These are phyloP conservation scores for Lyophyllum atratum DNA, from an alignment of 768 basidiomycete species.

Conservation along the genomic window DNA sequence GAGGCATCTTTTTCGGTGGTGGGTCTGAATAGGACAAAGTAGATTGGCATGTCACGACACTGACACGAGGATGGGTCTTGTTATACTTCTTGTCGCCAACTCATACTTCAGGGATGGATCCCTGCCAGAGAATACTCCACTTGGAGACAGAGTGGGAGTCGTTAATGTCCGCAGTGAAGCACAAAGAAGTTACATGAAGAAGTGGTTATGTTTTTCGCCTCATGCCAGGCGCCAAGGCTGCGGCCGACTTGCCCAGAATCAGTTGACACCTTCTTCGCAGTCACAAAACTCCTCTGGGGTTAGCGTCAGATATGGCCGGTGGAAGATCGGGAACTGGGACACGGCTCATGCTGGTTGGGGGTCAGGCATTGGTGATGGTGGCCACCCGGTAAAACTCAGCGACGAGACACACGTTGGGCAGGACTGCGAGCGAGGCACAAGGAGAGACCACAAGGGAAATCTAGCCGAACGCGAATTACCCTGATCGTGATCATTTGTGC, in stretches of 20 bases:
- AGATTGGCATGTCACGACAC: neutral
- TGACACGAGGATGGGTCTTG: neutral
- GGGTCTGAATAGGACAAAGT: neutral
- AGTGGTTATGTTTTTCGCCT: constrained; percentile 5
- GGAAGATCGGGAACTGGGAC: constrained; percentile 8
- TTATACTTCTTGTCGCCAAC: too few relatives aligned
- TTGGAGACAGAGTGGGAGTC: neutral
- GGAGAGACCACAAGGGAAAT: neutral
- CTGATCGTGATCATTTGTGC: constrained; percentile 19
- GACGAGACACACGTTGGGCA: neutral
- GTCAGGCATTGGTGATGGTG: neutral
- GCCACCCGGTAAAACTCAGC: neutral
- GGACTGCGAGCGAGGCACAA: constrained; percentile 11
- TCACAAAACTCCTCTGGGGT: constrained; percentile 14
- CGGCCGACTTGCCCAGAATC: constrained; percentile 3
- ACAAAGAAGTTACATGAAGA: neutral
- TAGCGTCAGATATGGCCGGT: constrained; percentile 7
- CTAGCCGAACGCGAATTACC: constrained; percentile 1
- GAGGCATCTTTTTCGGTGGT: neutral
- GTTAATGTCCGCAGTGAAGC: neutral
- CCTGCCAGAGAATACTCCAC: too few relatives aligned
- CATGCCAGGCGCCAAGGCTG: constrained; percentile 1
- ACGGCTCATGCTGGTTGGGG: neutral
- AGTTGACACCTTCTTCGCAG: constrained; percentile 4
- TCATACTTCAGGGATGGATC: neutral